Evolutionary conservation across 768 basidiomycete species (phyloP).

Genomic region (Leccinum ochraceum): DNA sequence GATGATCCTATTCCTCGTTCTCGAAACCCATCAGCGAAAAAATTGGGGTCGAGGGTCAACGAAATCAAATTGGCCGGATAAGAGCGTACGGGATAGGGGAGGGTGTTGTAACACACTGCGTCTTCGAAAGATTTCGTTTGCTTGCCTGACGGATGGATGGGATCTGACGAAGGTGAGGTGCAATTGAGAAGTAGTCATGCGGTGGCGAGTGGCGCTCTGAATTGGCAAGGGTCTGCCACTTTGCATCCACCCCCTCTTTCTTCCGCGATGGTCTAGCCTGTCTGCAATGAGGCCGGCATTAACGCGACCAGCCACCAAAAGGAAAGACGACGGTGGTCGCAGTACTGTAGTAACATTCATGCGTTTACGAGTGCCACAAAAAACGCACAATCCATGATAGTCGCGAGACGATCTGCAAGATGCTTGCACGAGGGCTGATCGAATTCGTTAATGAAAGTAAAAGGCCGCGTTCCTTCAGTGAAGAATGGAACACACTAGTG

Average conservation of each 20-base stretch:
- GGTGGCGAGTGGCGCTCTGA: neutral
- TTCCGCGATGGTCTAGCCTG: slow-evolving; percentile 19
- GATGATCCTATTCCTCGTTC: slow-evolving; percentile 29
- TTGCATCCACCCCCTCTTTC: slow-evolving; percentile 5
- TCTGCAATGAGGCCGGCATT: slow-evolving; percentile 18
- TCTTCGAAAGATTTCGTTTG: slow-evolving; percentile 41
- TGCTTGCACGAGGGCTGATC: neutral
- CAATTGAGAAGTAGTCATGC: slow-evolving; percentile 1
- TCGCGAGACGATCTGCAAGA: slow-evolving; percentile 17
- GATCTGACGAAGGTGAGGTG: slow-evolving; percentile 13
- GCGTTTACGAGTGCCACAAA: neutral
- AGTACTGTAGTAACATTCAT: slow-evolving; percentile 10
- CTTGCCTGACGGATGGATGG: slow-evolving; percentile 12
- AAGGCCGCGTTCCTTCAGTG: slow-evolving; percentile 4
- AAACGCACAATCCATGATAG: slow-evolving; percentile 12
- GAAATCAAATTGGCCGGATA: slow-evolving; percentile 21
- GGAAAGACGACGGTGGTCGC: slow-evolving; percentile 6
- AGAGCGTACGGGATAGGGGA: slow-evolving; percentile 11
- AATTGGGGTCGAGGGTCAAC: slow-evolving; percentile 51
- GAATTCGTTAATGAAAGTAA: slow-evolving; percentile 4
- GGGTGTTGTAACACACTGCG: slow-evolving; percentile 29
- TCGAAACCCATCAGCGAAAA: slow-evolving; percentile 49
- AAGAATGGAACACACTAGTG: slow-evolving; percentile 3
- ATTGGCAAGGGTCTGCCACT: slow-evolving; percentile 10
- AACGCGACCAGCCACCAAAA: slow-evolving; percentile 3